phyloP scores from a whole-genome alignment of 345 rosid species.

The Citrus trifoliata region DNA sequence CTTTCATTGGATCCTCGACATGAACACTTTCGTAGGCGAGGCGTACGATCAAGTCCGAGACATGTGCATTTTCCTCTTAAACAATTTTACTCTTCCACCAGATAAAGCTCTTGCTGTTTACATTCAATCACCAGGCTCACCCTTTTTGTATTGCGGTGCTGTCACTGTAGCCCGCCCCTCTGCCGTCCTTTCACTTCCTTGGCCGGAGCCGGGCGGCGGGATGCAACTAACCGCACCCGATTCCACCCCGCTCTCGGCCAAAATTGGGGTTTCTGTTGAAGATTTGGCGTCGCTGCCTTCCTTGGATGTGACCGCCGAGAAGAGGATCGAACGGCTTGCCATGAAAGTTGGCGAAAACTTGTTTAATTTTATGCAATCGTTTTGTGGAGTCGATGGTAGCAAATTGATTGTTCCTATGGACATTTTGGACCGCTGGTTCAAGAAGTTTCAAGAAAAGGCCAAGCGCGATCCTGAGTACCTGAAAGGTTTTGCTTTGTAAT shows the following conservation, averaged over 20 bases:
- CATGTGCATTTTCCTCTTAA: slow-evolving; percentile 78
- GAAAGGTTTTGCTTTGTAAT: slow-evolving; percentile 68
- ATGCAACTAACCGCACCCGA: slow-evolving; percentile 66
- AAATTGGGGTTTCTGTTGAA: slow-evolving; percentile 87
- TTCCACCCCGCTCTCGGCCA: slow-evolving; percentile 58
- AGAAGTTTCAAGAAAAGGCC: slow-evolving; percentile 88
- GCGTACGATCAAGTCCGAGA: slow-evolving; percentile 80
- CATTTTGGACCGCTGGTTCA: slow-evolving; percentile 94
- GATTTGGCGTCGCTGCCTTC: slow-evolving; percentile 65
- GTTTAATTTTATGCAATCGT: slow-evolving; percentile 96
- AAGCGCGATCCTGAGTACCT: slow-evolving; percentile 86
- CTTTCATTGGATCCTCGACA: slow-evolving; percentile 93
- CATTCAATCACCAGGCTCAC: slow-evolving; percentile 85
- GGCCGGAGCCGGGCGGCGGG: slow-evolving; percentile 85
- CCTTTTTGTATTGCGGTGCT: slow-evolving; percentile 81
- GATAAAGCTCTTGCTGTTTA: slow-evolving; percentile 95
- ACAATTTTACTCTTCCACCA: slow-evolving; percentile 73
- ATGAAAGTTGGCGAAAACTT: slow-evolving; percentile 95
- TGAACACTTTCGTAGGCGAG: slow-evolving; percentile 96
- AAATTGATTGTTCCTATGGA: slow-evolving; percentile 92
- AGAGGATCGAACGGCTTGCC: slow-evolving; percentile 74
- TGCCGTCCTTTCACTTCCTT: slow-evolving; percentile 71
- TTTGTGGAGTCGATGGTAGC: slow-evolving; percentile 86
- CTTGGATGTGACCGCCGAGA: slow-evolving; percentile 70
- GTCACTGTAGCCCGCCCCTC: slow-evolving; percentile 80